Conservation (phyloP, 768 basidiomycete genomes). For the Pisolithus sp. region DNA sequence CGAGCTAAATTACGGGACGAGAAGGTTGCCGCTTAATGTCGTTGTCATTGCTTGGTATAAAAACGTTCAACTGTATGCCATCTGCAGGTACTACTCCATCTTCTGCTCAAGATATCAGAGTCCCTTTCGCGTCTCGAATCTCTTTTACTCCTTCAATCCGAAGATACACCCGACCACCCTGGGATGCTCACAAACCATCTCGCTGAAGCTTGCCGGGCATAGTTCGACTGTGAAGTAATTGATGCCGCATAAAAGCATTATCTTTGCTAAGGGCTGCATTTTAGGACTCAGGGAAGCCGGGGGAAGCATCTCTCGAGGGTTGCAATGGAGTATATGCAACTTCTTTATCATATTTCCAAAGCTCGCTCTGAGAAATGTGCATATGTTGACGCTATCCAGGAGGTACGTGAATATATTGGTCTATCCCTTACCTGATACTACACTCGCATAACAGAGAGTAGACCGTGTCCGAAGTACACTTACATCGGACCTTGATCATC, state of each 20-base stretch:
- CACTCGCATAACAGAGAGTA: conserved; percentile 52
- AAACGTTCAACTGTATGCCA: conserved; percentile 2
- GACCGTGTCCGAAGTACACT: conserved; percentile 79
- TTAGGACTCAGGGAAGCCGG: conserved; percentile 53
- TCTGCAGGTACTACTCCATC: conserved; percentile 69
- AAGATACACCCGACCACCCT: conserved; percentile 33
- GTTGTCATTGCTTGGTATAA: background rate
- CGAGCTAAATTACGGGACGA: conserved; percentile 77
- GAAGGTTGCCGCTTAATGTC: conserved; percentile 42
- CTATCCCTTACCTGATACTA: conserved; percentile 8
- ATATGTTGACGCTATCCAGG: conserved; percentile 79
- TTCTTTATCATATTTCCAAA: conserved; percentile 84
- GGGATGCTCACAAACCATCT: conserved; percentile 26
- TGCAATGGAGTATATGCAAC: conserved; percentile 86
- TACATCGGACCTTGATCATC: conserved; percentile 77
- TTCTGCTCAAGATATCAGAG: conserved; percentile 89
- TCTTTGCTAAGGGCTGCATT: conserved; percentile 6
- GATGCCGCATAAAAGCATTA: background rate
- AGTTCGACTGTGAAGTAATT: conserved; percentile 35
- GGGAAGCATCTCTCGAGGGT: conserved; percentile 81
- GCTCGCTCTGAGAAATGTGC: conserved; percentile 70
- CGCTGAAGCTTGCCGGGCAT: conserved; percentile 20
- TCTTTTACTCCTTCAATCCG: conserved; percentile 61
- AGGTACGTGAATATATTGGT: conserved; percentile 48
- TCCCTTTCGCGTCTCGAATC: conserved; percentile 84